Conservation (phyloP, 805 yeast genomes). For the Pichia manshurica region DNA sequence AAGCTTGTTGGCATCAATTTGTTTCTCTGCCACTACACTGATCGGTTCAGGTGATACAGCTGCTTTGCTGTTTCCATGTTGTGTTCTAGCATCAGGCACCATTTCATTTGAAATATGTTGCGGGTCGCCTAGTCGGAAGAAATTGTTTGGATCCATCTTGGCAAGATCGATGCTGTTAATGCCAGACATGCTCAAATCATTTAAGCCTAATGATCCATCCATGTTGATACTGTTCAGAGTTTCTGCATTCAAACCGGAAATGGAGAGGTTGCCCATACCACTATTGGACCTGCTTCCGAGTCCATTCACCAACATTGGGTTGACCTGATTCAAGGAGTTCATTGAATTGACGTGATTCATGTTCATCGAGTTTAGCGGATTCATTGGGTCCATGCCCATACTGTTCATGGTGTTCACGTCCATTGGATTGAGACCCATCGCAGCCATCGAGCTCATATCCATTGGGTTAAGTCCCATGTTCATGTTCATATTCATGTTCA, state of each 20-base stretch:
- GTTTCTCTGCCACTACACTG: too few relatives aligned
- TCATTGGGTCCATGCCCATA: background rate
- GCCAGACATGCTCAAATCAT: background rate
- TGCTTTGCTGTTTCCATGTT: too few relatives aligned
- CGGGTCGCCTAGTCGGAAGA: background rate
- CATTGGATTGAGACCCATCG: background rate
- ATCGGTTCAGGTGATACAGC: too few relatives aligned
- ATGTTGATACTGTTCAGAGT: background rate
- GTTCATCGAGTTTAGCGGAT: background rate
- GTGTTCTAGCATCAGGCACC: too few relatives aligned
- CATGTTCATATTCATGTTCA: background rate
- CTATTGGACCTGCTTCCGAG: constrained; percentile 2
- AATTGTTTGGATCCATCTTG: background rate
- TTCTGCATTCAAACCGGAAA: background rate
- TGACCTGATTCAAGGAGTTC: background rate
- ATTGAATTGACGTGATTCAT: background rate
- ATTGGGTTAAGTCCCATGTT: background rate
- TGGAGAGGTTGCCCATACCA: background rate
- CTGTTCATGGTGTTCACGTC: background rate
- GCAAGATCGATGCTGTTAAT: background rate
- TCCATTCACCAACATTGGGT: background rate
- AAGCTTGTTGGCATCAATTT: too few relatives aligned
- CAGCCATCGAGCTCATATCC: background rate
- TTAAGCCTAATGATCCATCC: background rate
- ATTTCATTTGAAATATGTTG: background rate